These are phyloP conservation scores for Podospora appendiculata DNA, from an alignment of 495 filamentous ascomycete species.

Conservation along the genomic window DNA sequence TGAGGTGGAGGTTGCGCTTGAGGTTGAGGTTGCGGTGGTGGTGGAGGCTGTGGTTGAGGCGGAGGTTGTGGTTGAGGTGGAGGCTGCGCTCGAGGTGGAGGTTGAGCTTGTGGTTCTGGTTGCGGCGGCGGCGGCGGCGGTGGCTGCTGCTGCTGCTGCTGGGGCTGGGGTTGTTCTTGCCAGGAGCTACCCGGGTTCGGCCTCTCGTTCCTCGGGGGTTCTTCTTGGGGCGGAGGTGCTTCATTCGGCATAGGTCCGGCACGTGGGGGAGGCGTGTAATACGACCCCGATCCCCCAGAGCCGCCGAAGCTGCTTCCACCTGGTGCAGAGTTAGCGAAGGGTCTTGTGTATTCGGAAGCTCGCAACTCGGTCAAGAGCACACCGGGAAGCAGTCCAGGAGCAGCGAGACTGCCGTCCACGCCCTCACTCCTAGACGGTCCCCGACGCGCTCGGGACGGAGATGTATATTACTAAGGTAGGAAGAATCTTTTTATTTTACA, in stretches of 20 bases:
- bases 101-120: neutral
- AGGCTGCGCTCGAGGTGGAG: constrained; percentile 13
- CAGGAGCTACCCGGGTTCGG: constrained; percentile 29
- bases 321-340: too few species aligned
- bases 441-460: too few species aligned
- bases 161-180: constrained; percentile 20
- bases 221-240: constrained; percentile 25
- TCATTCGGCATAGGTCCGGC: constrained; percentile 30
- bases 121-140: neutral
- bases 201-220: constrained; percentile 18
- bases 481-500: too few species aligned
- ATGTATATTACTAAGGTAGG: too few species aligned
- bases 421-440: too few species aligned
- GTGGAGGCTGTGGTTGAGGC: neutral
- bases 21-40: constrained; percentile 3
- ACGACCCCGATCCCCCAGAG: constrained; percentile 11
- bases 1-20: constrained; percentile 14
- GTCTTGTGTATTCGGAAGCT: too few species aligned
- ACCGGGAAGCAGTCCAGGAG: too few species aligned
- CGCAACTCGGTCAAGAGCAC: too few species aligned
- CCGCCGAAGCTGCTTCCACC: constrained; percentile 13
- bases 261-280: constrained; percentile 26
- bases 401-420: too few species aligned
- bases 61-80: constrained; percentile 13
- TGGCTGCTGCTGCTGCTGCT: constrained; percentile 1